A percentile compares a stretch with the other conserved stretches of the same genome.
Conservation (phyloP, 148 eudicot genomes). For the Tetragonia tetragonoides region DNA sequence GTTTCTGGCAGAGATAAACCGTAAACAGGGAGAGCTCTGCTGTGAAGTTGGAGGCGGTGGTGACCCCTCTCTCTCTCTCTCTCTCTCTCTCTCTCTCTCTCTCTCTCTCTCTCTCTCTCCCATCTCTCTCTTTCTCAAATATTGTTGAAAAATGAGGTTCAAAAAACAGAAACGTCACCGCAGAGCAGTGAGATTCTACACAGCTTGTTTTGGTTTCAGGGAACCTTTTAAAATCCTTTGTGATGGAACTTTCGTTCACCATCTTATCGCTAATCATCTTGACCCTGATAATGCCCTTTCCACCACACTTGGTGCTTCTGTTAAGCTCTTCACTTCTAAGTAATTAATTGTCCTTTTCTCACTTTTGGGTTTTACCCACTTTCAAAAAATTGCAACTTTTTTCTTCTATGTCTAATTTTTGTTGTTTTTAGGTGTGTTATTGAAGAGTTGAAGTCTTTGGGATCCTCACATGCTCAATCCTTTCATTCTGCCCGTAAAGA, state of each 20-base stretch:
- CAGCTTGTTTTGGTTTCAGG: constrained; percentile 78
- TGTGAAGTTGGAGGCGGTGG: too few species aligned
- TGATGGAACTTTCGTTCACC: constrained; percentile 86
- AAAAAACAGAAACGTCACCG: constrained; percentile 86
- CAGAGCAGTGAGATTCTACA: constrained; percentile 55
- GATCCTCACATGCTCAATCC: constrained; percentile 50
- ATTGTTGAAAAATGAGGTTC: constrained; percentile 48
- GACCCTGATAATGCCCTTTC: constrained; percentile 58
- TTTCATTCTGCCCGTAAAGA: constrained; percentile 49
- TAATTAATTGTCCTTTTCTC: constrained; percentile 4
- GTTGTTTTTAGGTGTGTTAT: constrained; percentile 60
- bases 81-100: not conserved
- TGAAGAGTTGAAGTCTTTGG: constrained; percentile 73
- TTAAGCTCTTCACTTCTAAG: constrained; percentile 80
- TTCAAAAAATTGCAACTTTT: not conserved
- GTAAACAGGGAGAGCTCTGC: too few species aligned
- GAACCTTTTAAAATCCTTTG: constrained; percentile 87
- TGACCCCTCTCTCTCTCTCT: too few species aligned
- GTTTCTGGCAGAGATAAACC: too few species aligned
- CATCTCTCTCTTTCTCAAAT: not conserved
- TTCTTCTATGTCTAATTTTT: not conserved
- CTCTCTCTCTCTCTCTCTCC: not conserved
- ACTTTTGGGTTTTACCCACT: not conserved
- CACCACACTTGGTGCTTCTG: constrained; percentile 52
- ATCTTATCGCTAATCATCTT: constrained; percentile 51